These are phyloP conservation scores for Fusarium sp. DNA, from an alignment of 2,329 filamentous ascomycete species.

Conservation along the genomic window DNA sequence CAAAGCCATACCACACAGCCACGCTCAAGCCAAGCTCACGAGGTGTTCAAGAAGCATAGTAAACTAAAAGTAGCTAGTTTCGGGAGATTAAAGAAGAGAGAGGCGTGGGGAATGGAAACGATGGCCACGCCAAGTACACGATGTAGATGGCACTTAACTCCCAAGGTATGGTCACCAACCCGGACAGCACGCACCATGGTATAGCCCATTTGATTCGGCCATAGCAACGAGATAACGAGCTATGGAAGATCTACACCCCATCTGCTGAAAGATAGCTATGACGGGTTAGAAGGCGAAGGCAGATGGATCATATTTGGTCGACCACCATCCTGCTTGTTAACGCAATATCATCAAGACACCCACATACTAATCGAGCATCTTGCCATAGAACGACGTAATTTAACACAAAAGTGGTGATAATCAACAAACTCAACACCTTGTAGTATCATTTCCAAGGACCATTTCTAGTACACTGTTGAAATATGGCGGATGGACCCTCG, in stretches of 20 bases:
- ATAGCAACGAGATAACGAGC: constrained; percentile 7
- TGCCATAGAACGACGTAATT: neutral
- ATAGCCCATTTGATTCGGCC: constrained; percentile 18
- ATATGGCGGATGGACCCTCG: constrained; percentile 11
- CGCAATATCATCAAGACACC: neutral
- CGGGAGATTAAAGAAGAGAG: constrained; percentile 2
- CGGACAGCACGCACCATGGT: constrained; percentile 10
- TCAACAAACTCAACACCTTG: neutral
- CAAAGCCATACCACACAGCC: neutral
- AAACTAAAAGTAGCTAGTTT: neutral
- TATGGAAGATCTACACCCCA: constrained; percentile 4
- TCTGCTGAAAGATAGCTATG: constrained; percentile 5
- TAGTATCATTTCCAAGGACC: neutral
- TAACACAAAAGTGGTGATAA: neutral
- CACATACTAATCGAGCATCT: neutral
- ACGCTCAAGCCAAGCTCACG: constrained; percentile 1
- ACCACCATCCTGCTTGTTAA: constrained; percentile 1
- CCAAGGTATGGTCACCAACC: constrained; percentile 13
- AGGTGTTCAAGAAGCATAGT: constrained; percentile 1
- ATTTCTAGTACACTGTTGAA: neutral
- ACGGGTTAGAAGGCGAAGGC: neutral
- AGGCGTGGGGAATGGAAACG: constrained; percentile 4
- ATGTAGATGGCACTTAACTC: constrained; percentile 8
- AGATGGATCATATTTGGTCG: neutral
- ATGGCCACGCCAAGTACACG: constrained; percentile 7